phyloP scores from a whole-genome alignment of 2,329 filamentous ascomycete species.

The Dothistroma pini region DNA sequence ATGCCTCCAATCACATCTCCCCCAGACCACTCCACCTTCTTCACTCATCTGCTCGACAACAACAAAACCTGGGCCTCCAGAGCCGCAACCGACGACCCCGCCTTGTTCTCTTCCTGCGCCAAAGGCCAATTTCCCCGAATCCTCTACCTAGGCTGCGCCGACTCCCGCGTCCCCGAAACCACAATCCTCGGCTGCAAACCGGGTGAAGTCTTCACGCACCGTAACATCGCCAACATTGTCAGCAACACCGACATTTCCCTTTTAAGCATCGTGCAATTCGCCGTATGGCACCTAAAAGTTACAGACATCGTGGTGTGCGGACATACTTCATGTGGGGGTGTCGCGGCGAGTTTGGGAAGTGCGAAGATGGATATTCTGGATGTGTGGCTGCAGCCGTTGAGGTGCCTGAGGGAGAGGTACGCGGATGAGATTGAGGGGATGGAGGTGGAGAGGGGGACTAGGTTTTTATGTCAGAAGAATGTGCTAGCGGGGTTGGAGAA shows the following conservation, averaged over 20 bases:
- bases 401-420: slow-evolving; percentile 54
- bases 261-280: slow-evolving; percentile 73
- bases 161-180: slow-evolving; percentile 80
- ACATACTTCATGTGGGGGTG: slow-evolving; percentile 59
- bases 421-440: slow-evolving; percentile 48
- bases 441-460: slow-evolving; percentile 40
- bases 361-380: slow-evolving; percentile 57
- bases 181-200: slow-evolving; percentile 73
- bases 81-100: slow-evolving; percentile 62
- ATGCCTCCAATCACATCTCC: background rate
- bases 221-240: slow-evolving; percentile 85
- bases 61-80: slow-evolving; percentile 69
- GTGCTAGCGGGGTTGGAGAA: slow-evolving; percentile 65
- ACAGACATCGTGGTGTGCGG: slow-evolving; percentile 61
- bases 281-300: slow-evolving; percentile 67
- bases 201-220: slow-evolving; percentile 83
- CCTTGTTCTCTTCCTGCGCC: slow-evolving; percentile 66
- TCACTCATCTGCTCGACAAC: slow-evolving; percentile 55
- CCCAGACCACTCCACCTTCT: slow-evolving; percentile 19
- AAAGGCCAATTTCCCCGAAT: slow-evolving; percentile 64
- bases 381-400: slow-evolving; percentile 58
- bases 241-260: slow-evolving; percentile 71
- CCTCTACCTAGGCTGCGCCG: slow-evolving; percentile 83
- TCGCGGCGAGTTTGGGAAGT: slow-evolving; percentile 53
- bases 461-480: slow-evolving; percentile 71